These are phyloP conservation scores for Nyctanthes arbortristis DNA, from an alignment of 257 asterid genomes.

Conservation along the genomic window DNA sequence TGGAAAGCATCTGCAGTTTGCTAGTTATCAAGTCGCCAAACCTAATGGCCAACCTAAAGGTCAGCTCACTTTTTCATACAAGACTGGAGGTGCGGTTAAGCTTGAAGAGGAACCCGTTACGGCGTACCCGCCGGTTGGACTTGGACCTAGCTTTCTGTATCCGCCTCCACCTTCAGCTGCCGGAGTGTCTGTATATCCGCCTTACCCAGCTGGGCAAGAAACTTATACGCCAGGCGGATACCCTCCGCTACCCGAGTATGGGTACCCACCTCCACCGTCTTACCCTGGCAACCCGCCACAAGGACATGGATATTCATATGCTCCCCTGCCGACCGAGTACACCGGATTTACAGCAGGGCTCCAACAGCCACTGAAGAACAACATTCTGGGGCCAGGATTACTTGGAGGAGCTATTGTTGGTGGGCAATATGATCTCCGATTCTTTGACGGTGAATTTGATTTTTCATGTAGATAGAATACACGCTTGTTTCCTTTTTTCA, in stretches of 20 bases:
- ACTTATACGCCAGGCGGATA: neutral
- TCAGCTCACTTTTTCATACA: slow-evolving; percentile 36
- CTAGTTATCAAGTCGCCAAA: slow-evolving; percentile 44
- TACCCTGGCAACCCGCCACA: neutral
- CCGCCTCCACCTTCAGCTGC: slow-evolving; percentile 3
- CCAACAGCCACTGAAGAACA: slow-evolving; percentile 35
- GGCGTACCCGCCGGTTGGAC: slow-evolving; percentile 38
- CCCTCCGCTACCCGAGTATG: slow-evolving; percentile 12
- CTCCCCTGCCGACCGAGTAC: slow-evolving; percentile 34
- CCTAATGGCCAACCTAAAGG: slow-evolving; percentile 54
- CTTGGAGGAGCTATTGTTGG: slow-evolving; percentile 50
- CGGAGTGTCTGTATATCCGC: slow-evolving; percentile 2
- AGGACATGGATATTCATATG: slow-evolving; percentile 30
- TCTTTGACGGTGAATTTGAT: slow-evolving; percentile 35
- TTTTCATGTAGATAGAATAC: too few species aligned
- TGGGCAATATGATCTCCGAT: slow-evolving; percentile 51
- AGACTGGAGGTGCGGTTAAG: slow-evolving; percentile 20
- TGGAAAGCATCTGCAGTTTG: slow-evolving; percentile 29
- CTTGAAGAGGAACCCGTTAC: slow-evolving; percentile 24
- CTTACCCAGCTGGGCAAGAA: neutral
- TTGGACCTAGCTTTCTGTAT: slow-evolving; percentile 29
- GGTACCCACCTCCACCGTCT: slow-evolving; percentile 16
- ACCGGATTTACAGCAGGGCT: slow-evolving; percentile 45
- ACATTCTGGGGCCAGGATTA: slow-evolving; percentile 37
- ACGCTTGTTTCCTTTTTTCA: too few species aligned